These are phyloP conservation scores for Leccinum cinnamomeum DNA, from an alignment of 1,284 basidiomycete genomes.

Conservation along the genomic window DNA sequence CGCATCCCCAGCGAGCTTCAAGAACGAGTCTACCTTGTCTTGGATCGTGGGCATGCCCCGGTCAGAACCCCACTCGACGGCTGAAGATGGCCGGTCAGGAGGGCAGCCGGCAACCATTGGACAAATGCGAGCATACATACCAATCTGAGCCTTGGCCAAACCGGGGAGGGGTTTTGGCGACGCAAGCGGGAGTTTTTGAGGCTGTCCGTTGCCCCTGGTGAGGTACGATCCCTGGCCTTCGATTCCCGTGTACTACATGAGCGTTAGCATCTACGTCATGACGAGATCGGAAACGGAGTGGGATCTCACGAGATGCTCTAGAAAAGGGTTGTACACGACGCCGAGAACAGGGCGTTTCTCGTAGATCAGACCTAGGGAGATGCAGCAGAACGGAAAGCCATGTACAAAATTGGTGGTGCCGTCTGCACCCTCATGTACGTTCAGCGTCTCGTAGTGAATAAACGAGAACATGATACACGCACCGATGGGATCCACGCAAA, in stretches of 20 bases:
- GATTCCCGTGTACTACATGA: constrained; percentile 72
- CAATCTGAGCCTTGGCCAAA: constrained; percentile 80
- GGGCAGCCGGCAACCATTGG: not conserved
- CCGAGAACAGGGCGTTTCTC: constrained; percentile 81
- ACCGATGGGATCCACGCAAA: constrained; percentile 88
- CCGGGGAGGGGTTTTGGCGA: constrained; percentile 68
- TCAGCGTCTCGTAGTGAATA: not conserved
- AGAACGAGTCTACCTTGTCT: constrained; percentile 72
- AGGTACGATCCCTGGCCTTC: constrained; percentile 82
- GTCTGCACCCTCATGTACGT: constrained; percentile 43
- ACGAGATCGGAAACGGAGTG: not conserved
- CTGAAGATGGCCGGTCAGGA: constrained; percentile 39
- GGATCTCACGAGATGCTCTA: constrained; percentile 69
- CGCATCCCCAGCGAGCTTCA: constrained; percentile 74
- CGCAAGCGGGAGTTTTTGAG: constrained; percentile 73
- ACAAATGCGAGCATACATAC: constrained; percentile 20
- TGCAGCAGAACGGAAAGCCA: constrained; percentile 86
- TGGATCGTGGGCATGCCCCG: constrained; percentile 58
- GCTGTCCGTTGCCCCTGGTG: constrained; percentile 48
- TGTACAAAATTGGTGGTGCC: constrained; percentile 96
- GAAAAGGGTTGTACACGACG: constrained; percentile 92
- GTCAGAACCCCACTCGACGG: constrained; percentile 92
- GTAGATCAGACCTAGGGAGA: constrained; percentile 90
- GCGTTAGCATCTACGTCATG: not conserved
- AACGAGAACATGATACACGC: constrained; percentile 31